phyloP scores from a whole-genome alignment of 371 early-diverging fungal genomes.

The Rhizopus sp. region DNA sequence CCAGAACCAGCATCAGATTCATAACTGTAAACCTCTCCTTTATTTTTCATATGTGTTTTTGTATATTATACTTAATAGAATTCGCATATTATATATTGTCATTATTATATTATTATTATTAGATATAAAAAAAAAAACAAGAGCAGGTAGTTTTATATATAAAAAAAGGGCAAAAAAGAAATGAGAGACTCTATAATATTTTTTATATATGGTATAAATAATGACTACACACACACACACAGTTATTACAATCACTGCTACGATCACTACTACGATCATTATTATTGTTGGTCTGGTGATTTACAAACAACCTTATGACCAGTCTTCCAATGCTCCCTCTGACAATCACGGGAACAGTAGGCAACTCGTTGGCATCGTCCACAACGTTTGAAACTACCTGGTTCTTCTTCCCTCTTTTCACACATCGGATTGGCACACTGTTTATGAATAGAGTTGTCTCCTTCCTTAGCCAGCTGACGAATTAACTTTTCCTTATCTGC shows the following conservation, averaged over 20 bases:
- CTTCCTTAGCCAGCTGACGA: slow-evolving; percentile 48
- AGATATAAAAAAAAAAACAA: too few species aligned
- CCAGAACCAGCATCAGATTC: slow-evolving; percentile 2
- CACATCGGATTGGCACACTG: slow-evolving; percentile 50
- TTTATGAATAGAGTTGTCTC: slow-evolving; percentile 36
- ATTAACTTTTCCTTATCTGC: slow-evolving; percentile 46
- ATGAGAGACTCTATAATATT: too few species aligned
- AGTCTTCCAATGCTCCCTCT: slow-evolving; percentile 64
- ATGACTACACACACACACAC: too few species aligned
- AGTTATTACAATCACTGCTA: background rate
- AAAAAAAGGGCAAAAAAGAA: too few species aligned
- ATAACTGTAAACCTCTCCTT: background rate
- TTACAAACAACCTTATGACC: slow-evolving; percentile 59
- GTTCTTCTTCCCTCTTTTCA: slow-evolving; percentile 52
- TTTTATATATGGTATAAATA: too few species aligned
- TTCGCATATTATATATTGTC: too few species aligned
- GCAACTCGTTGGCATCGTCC: slow-evolving; percentile 57
- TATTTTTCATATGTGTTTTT: background rate
- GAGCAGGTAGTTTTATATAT: too few species aligned
- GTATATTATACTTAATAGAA: background rate
- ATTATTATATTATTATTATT: too few species aligned
- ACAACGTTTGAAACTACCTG: slow-evolving; percentile 59
- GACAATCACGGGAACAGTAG: slow-evolving; percentile 64
- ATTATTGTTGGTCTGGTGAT: slow-evolving; percentile 8
- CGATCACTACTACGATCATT: slow-evolving; percentile 7